These are phyloP conservation scores for Claviceps sp. DNA, from an alignment of 2,329 filamentous ascomycete genomes.

Conservation along the genomic window DNA sequence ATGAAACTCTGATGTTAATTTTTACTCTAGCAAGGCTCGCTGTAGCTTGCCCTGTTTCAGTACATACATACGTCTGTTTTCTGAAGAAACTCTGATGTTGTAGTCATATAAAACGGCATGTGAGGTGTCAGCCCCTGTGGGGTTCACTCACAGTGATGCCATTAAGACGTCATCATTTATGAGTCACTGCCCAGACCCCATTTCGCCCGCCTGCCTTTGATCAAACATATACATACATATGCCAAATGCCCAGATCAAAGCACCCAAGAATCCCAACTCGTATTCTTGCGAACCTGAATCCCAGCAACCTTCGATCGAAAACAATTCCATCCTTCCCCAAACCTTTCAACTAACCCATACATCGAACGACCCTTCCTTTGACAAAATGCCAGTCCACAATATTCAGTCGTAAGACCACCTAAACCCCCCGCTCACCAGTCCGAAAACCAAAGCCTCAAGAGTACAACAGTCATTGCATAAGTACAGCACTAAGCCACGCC, in stretches of 20 bases:
- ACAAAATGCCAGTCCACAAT: slow-evolving; percentile 3
- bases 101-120: too few species aligned
- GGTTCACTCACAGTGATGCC: background rate
- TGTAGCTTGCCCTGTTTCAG: too few species aligned
- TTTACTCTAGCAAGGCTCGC: too few species aligned
- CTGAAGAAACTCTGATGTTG: too few species aligned
- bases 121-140: background rate
- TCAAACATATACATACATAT: background rate
- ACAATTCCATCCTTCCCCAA: background rate
- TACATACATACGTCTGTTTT: too few species aligned
- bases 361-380: background rate
- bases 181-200: background rate
- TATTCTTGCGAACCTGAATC: too few species aligned
- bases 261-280: too few species aligned
- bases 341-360: background rate
- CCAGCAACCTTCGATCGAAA: background rate
- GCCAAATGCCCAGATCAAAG: too few species aligned
- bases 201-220: background rate
- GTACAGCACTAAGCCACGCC: background rate
- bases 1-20: too few species aligned
- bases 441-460: background rate
- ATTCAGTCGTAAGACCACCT: slow-evolving; percentile 1
- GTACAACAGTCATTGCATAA: background rate
- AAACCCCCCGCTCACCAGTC: background rate
- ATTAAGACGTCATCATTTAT: background rate